Conservation (phyloP, 345 rosid species). For the Viola odorata region DNA sequence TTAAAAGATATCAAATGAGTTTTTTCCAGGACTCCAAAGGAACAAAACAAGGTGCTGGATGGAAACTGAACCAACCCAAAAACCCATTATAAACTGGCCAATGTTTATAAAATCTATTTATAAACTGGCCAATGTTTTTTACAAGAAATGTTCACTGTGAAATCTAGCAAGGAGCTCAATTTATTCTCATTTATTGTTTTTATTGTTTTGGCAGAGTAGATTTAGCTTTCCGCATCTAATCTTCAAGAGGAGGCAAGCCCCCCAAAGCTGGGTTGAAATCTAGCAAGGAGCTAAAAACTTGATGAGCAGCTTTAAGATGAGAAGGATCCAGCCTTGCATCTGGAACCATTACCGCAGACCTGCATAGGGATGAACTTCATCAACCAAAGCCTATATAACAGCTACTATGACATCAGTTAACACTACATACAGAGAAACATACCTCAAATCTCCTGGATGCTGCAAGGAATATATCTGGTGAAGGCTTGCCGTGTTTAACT, state of each 20-base stretch:
- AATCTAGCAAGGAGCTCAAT: too few relatives aligned
- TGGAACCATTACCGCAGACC: conserved; percentile 84
- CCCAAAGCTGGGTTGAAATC: conserved; percentile 65
- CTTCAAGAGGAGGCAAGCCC: conserved; percentile 70
- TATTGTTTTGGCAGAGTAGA: too few relatives aligned
- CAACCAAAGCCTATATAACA: conserved; percentile 2
- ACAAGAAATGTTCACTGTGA: too few relatives aligned
- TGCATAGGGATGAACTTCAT: conserved; percentile 25
- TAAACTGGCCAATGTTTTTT: too few relatives aligned
- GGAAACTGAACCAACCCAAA: neutral
- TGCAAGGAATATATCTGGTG: conserved; percentile 81
- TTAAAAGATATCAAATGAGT: too few relatives aligned
- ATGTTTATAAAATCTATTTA: too few relatives aligned
- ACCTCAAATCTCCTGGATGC: conserved; percentile 97
- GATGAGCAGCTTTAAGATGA: conserved; percentile 54
- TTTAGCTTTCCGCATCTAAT: too few relatives aligned
- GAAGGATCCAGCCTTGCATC: conserved; percentile 80
- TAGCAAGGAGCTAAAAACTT: conserved; percentile 55
- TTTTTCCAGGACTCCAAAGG: too few relatives aligned
- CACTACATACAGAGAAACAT: neutral
- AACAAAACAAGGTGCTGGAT: neutral
- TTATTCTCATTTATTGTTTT: too few relatives aligned
- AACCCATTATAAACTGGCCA: too few relatives aligned
- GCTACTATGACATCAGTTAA: neutral
- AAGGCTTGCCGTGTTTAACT: conserved; percentile 88